Percentiles rank a stretch among this genome's conserved stretches.
Conservation (phyloP, 768 basidiomycete species). For the Rhizopogon rudus region DNA sequence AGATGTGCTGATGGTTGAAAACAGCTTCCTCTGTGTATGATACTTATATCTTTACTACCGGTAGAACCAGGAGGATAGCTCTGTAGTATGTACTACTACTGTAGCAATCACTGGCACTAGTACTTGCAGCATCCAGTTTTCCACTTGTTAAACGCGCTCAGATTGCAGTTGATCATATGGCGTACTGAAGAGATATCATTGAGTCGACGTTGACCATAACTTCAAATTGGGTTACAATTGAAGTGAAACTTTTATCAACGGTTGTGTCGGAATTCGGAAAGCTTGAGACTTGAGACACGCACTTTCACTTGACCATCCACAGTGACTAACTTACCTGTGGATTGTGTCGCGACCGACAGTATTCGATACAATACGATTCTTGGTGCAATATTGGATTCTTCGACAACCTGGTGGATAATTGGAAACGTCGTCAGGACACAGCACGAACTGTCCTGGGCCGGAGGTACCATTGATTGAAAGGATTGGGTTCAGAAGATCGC, state of each 20-base stretch:
- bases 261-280: neutral
- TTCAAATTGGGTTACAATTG: no score
- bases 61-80: no score
- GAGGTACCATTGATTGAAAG: neutral
- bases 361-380: neutral
- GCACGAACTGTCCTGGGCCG: neutral
- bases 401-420: neutral
- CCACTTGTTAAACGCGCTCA: no score
- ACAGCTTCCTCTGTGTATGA: neutral
- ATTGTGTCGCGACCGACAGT: neutral
- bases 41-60: no score
- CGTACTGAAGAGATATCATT: no score
- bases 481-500: neutral
- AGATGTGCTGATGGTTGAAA: neutral
- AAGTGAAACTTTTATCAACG: no score
- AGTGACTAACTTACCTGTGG: neutral
- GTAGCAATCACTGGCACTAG: no score
- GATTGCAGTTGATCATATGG: no score
- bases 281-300: neutral
- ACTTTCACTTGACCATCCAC: neutral
- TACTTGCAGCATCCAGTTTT: no score
- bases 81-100: no score
- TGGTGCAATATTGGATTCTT: neutral
- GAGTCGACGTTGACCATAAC: no score
- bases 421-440: neutral